Evolutionary conservation across 1,139 yeast species (phyloP).

Genomic region (Suhomyces bribrorum): DNA sequence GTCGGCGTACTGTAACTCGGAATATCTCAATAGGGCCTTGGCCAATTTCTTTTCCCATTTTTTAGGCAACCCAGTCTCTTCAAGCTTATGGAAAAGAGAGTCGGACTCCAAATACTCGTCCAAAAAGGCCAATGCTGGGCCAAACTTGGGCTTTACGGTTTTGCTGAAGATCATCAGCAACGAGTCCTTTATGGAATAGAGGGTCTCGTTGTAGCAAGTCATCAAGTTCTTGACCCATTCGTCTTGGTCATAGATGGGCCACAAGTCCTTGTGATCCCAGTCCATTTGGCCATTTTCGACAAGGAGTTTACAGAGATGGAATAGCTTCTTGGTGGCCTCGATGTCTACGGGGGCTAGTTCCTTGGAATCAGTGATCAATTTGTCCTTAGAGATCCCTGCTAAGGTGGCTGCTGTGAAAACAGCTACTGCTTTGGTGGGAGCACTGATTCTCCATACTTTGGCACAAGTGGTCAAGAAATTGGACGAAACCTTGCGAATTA

Average conservation of each 20-base stretch:
- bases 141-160: slow-evolving; percentile 60
- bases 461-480: slow-evolving; percentile 49
- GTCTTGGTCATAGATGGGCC: slow-evolving; percentile 55
- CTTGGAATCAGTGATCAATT: slow-evolving; percentile 25
- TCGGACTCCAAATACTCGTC: slow-evolving; percentile 56
- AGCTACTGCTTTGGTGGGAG: slow-evolving; percentile 52
- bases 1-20: slow-evolving; percentile 62
- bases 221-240: slow-evolving; percentile 54
- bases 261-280: slow-evolving; percentile 38
- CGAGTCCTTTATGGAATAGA: slow-evolving; percentile 48
- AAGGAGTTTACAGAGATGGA: slow-evolving; percentile 31
- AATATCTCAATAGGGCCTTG: slow-evolving; percentile 49
- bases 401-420: slow-evolving; percentile 56
- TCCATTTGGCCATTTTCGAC: slow-evolving; percentile 34
- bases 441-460: slow-evolving; percentile 62
- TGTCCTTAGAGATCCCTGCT: slow-evolving; percentile 38
- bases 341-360: slow-evolving; percentile 38
- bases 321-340: slow-evolving; percentile 27
- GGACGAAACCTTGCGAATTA: slow-evolving; percentile 40
- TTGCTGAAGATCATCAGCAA: slow-evolving; percentile 49
- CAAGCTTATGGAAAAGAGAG: slow-evolving; percentile 39
- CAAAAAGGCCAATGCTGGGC: slow-evolving; percentile 52
- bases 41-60: slow-evolving; percentile 56
- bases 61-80: slow-evolving; percentile 40
- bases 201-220: slow-evolving; percentile 48